Evolutionary conservation across 2,329 filamentous ascomycete genomes (phyloP).

Genomic region (Graphilbum sp.): DNA sequence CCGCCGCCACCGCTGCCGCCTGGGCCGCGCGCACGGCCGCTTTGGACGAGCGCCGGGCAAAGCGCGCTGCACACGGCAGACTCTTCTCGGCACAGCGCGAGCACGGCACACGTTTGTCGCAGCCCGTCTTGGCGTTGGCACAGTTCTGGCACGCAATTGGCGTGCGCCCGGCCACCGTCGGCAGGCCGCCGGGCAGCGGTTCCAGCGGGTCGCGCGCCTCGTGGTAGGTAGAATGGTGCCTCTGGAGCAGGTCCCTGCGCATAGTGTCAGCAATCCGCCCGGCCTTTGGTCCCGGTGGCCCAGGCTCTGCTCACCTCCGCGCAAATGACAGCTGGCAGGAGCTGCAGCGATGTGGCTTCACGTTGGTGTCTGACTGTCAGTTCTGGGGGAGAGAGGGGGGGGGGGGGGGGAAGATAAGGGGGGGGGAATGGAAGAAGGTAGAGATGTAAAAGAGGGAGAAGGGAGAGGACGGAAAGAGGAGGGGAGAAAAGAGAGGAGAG

Average conservation of each 20-base stretch:
- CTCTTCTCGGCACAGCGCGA: slow-evolving; percentile 31
- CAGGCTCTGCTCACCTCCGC: slow-evolving; percentile 23
- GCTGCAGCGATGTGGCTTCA: slow-evolving; percentile 34
- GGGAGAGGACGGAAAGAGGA: too few relatives aligned
- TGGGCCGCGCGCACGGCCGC: slow-evolving; percentile 26
- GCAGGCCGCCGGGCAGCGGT: slow-evolving; percentile 24
- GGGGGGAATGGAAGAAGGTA: too few relatives aligned
- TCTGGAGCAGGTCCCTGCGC: slow-evolving; percentile 30
- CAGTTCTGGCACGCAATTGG: slow-evolving; percentile 34
- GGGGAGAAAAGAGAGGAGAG: too few relatives aligned
- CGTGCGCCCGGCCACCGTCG: slow-evolving; percentile 23
- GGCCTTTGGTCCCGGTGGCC: too few relatives aligned
- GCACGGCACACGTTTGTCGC: slow-evolving; percentile 32
- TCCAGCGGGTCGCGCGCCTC: slow-evolving; percentile 30
- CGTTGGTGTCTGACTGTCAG: slow-evolving; percentile 31
- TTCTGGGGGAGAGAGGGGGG: background rate
- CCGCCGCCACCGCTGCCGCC: slow-evolving; percentile 18
- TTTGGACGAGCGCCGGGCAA: slow-evolving; percentile 33
- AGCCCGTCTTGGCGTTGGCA: slow-evolving; percentile 32
- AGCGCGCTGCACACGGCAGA: slow-evolving; percentile 29
- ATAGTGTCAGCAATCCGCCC: too few relatives aligned
- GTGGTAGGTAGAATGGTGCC: slow-evolving; percentile 35
- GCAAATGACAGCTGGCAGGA: slow-evolving; percentile 33
- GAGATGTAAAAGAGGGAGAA: too few relatives aligned
- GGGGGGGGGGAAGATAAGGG: too few relatives aligned